Percentiles rank a stretch among this genome's conserved stretches.
Evolutionary conservation across 2,329 filamentous ascomycete genomes (phyloP).

Genomic region (Aureobasidium sp.): DNA sequence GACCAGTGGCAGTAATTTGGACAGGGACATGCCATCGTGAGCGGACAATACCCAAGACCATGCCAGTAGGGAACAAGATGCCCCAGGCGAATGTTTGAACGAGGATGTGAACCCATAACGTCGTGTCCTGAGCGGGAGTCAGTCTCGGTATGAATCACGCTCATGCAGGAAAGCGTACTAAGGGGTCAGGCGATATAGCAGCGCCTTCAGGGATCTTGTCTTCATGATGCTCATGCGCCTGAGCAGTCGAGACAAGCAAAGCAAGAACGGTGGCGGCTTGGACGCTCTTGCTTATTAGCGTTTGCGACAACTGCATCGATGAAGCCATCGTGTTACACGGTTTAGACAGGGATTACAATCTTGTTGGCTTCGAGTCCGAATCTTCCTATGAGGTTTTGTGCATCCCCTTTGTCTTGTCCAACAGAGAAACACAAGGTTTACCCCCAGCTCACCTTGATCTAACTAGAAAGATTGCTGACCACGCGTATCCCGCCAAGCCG

Average conservation of each 20-base stretch:
- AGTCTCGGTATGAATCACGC: not conserved
- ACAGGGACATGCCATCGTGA: conserved; percentile 92
- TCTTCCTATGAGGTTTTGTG: not conserved
- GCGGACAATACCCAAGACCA: conserved; percentile 87
- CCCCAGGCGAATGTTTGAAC: conserved; percentile 83
- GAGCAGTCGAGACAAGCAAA: conserved; percentile 17
- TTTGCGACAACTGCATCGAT: not conserved
- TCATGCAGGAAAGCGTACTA: conserved; percentile 46
- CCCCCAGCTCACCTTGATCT: conserved; percentile 3
- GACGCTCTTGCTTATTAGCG: not conserved
- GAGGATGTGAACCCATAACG: conserved; percentile 90
- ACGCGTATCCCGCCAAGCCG: conserved; percentile 6
- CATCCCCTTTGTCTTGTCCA: conserved; percentile 2
- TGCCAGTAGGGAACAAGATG: conserved; percentile 84
- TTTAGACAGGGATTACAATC: not conserved
- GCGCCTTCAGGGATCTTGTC: conserved; percentile 61
- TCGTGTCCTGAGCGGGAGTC: conserved; percentile 54
- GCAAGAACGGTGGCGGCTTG: conserved; percentile 10
- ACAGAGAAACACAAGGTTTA: not conserved
- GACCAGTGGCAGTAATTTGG: conserved; percentile 65
- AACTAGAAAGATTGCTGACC: conserved; percentile 5
- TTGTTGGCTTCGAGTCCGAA: not conserved
- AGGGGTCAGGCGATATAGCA: conserved; percentile 63
- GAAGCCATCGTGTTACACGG: not conserved
- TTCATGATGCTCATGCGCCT: conserved; percentile 49